A percentile compares a stretch with the other conserved stretches of the same genome.
These are phyloP conservation scores for Salvia hispanica DNA, from an alignment of 257 asterid species.

Conservation along the genomic window DNA sequence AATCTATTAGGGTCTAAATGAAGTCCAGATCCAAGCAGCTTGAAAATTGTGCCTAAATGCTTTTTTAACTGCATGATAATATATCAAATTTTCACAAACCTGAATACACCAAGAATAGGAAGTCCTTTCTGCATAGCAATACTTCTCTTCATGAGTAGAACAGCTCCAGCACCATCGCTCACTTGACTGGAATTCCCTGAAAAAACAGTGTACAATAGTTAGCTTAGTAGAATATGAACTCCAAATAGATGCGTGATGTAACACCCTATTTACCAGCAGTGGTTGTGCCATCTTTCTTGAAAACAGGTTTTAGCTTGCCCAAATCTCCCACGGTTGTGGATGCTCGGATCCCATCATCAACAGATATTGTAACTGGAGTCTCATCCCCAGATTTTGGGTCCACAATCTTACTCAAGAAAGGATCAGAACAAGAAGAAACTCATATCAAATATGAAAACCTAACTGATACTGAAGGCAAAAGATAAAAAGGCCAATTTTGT, in stretches of 20 bases:
- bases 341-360: conserved; percentile 94
- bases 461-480: neutral
- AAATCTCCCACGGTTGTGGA: conserved; percentile 59
- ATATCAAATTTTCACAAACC: conserved; percentile 45
- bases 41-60: conserved; percentile 11
- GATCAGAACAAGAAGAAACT: conserved; percentile 22
- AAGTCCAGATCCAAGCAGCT: neutral
- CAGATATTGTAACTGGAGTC: conserved; percentile 79
- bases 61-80: neutral
- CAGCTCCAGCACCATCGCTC: conserved; percentile 99
- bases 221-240: conserved; percentile 18
- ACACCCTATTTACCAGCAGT: conserved; percentile 71
- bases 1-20: neutral
- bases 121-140: conserved; percentile 89
- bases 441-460: neutral
- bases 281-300: conserved; percentile 98
- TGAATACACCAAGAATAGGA: conserved; percentile 92
- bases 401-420: conserved; percentile 56
- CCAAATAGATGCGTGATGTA: neutral
- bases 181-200: conserved; percentile 97
- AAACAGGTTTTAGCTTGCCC: conserved; percentile 84
- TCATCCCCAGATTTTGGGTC: conserved; percentile 97
- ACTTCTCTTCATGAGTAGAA: conserved; percentile 95
- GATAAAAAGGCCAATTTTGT: conserved; percentile 8
- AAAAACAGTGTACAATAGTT: conserved; percentile 17